phyloP scores from a whole-genome alignment of 192 early-diverging fungal genomes.

The Coemansia sp. region DNA sequence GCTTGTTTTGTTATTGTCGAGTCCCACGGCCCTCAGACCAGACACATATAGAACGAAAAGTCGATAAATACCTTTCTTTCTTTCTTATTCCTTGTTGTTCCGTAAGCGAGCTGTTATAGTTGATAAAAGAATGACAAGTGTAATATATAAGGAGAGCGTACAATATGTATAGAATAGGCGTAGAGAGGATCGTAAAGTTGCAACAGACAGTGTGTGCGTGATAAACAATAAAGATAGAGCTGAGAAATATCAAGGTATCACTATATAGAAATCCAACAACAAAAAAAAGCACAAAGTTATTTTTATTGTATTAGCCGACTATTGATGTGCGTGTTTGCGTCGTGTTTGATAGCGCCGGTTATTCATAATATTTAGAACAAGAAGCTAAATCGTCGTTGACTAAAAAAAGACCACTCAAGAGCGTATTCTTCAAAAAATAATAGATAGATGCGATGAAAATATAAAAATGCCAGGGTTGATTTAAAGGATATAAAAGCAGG shows the following conservation, averaged over 20 bases:
- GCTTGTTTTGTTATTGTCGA: no score
- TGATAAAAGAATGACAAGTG: not conserved
- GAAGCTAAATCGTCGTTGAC: no score
- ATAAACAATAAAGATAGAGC: not conserved
- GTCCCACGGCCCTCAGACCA: no score
- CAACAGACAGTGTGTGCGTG: not conserved
- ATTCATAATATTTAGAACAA: not conserved
- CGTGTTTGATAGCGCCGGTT: not conserved
- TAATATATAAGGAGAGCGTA: not conserved
- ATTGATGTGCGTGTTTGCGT: not conserved
- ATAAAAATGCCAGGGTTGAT: no score
- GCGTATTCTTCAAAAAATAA: not conserved
- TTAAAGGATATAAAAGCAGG: slow-evolving; percentile 3
- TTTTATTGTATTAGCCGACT: not conserved
- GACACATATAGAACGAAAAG: no score
- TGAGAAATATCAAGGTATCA: not conserved
- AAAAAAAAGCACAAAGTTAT: not conserved
- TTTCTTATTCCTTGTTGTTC: not conserved
- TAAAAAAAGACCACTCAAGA: no score
- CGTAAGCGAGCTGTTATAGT: not conserved
- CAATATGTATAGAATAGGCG: not conserved
- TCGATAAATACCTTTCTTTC: no score
- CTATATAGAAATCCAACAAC: not conserved
- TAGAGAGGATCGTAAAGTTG: not conserved
- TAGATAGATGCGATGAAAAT: not conserved